Evolutionary conservation across 1,139 yeast genomes (phyloP).

Genomic region (Blastobotrys capitulatus): DNA sequence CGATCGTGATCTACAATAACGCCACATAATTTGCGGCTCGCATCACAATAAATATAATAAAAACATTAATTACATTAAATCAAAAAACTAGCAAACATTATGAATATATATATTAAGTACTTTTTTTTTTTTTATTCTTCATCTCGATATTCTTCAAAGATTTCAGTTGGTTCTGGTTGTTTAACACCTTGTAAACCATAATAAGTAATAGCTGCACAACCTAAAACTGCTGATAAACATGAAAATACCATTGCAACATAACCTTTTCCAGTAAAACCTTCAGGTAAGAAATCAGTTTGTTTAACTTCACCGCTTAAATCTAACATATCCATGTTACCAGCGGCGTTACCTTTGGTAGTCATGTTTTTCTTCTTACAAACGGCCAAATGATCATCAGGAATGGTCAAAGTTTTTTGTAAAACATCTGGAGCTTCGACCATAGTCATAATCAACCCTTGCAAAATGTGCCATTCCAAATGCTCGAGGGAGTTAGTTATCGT

Average conservation of each 20-base stretch:
- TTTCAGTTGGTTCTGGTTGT: not conserved
- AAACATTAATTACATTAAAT: too few relatives aligned
- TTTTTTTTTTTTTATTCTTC: not conserved
- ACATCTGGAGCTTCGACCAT: slow-evolving; percentile 69
- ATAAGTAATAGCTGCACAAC: slow-evolving; percentile 66
- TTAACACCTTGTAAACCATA: slow-evolving; percentile 71
- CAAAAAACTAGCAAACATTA: too few relatives aligned
- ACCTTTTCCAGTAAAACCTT: slow-evolving; percentile 87
- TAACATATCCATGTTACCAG: slow-evolving; percentile 62
- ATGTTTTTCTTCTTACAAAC: slow-evolving; percentile 53
- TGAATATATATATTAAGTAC: too few relatives aligned
- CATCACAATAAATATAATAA: too few relatives aligned
- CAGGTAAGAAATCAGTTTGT: slow-evolving; percentile 62
- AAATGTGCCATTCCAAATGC: slow-evolving; percentile 91
- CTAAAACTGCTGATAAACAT: slow-evolving; percentile 69
- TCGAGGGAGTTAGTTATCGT: too few relatives aligned
- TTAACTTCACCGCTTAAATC: slow-evolving; percentile 68
- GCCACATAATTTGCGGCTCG: too few relatives aligned
- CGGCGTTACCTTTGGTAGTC: slow-evolving; percentile 71
- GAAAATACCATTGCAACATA: slow-evolving; percentile 83
- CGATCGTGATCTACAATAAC: too few relatives aligned
- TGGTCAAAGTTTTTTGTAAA: slow-evolving; percentile 40
- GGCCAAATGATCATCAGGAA: slow-evolving; percentile 53
- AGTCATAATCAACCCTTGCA: slow-evolving; percentile 75
- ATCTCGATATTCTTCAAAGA: not conserved